phyloP scores from a whole-genome alignment of 805 yeast species.

The Zygosaccharomyces lentus region DNA sequence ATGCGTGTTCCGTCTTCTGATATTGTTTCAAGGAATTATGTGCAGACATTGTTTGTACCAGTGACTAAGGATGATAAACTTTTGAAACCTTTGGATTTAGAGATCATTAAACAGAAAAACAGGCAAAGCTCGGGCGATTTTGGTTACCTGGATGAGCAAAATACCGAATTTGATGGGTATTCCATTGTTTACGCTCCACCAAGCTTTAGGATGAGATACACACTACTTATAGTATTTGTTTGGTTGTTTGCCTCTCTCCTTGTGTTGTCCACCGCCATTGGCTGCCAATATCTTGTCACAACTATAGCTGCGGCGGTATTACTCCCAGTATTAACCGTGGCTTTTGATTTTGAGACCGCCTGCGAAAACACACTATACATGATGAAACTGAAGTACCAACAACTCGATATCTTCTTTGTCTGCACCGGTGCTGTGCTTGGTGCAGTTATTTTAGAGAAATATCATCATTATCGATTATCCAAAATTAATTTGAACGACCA shows the following conservation, averaged over 20 bases:
- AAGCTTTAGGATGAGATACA: conserved; percentile 55
- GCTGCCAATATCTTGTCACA: conserved; percentile 20
- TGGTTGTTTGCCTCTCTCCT: conserved; percentile 45
- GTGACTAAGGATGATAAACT: conserved; percentile 77
- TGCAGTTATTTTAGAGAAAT: conserved; percentile 17
- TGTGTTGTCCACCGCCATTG: conserved; percentile 19
- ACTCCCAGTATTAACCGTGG: conserved; percentile 7
- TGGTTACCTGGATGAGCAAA: conserved; percentile 41
- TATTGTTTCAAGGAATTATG: conserved; percentile 60
- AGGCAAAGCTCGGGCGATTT: conserved; percentile 42
- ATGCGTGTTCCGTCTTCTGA: conserved; percentile 87
- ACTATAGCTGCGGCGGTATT: conserved; percentile 10
- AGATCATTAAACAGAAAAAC: conserved; percentile 32
- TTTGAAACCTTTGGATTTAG: conserved; percentile 37
- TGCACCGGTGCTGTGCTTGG: conserved; percentile 21
- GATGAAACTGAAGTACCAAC: conserved; percentile 10
- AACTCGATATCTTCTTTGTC: conserved; percentile 18
- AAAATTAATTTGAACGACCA: conserved; percentile 20
- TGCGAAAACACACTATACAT: conserved; percentile 2
- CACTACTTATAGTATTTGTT: conserved; percentile 36
- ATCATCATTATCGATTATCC: conserved; percentile 16
- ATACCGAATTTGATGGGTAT: conserved; percentile 45
- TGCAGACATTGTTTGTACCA: conserved; percentile 67
- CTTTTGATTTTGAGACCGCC: conserved; percentile 1
- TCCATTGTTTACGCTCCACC: conserved; percentile 87